phyloP scores from a whole-genome alignment of 345 rosid species.

The Euphorbia peplus region DNA sequence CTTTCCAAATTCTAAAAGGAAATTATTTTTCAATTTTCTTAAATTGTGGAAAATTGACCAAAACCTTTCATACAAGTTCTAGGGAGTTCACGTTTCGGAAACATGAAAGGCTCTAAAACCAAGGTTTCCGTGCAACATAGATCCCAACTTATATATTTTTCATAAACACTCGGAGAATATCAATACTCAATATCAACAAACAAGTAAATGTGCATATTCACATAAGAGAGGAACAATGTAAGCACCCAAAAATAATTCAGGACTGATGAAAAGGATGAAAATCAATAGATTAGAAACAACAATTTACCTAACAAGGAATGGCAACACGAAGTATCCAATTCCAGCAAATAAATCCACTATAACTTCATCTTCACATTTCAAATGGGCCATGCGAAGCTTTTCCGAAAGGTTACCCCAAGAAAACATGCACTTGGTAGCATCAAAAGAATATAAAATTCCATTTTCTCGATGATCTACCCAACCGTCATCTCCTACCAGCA shows the following conservation, averaged over 20 bases:
- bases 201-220: neutral
- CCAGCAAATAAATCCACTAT: conserved; percentile 91
- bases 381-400: conserved; percentile 79
- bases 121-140: too few species aligned
- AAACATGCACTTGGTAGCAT: conserved; percentile 94
- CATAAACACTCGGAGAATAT: neutral
- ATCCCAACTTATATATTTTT: neutral
- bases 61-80: too few species aligned
- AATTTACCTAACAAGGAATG: conserved; percentile 83
- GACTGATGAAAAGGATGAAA: conserved; percentile 4
- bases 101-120: too few species aligned
- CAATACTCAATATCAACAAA: too few species aligned
- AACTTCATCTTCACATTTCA: conserved; percentile 61
- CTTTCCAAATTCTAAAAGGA: too few species aligned
- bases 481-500: conserved; percentile 78
- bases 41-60: too few species aligned
- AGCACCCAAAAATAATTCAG: neutral
- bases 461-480: conserved; percentile 90
- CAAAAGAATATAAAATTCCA: conserved; percentile 82
- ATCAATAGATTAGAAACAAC: neutral
- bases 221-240: neutral
- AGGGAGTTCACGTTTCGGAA: too few species aligned
- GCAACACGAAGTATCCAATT: conserved; percentile 82
- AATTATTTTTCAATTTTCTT: too few species aligned
- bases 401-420: conserved; percentile 99